Conservation (phyloP, 371 early-diverging fungal species). For the Chytridium lagenaria region DNA sequence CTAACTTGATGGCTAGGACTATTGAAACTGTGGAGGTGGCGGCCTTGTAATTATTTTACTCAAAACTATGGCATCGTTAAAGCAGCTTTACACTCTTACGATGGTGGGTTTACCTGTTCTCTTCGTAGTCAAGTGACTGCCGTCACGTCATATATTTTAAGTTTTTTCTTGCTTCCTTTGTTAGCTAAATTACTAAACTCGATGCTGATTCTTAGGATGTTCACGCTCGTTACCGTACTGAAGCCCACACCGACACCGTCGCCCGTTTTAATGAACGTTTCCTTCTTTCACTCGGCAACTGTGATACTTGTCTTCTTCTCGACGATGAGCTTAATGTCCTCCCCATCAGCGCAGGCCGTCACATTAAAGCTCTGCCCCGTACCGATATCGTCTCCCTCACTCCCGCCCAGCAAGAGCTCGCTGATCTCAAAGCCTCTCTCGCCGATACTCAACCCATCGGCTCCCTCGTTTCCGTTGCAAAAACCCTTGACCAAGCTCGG, state of each 20-base stretch:
- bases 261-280: slow-evolving; percentile 98
- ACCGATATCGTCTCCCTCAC: slow-evolving; percentile 54
- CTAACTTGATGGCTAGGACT: slow-evolving; percentile 96
- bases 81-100: slow-evolving; percentile 96
- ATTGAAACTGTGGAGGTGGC: slow-evolving; percentile 99
- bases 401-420: slow-evolving; percentile 75
- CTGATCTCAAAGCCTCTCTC: slow-evolving; percentile 79
- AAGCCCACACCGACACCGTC: slow-evolving; percentile 90
- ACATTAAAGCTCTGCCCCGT: slow-evolving; percentile 82
- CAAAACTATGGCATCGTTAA: slow-evolving; percentile 92
- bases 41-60: slow-evolving; percentile 95
- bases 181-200: too few relatives aligned
- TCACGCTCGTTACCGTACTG: slow-evolving; percentile 92
- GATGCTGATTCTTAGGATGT: slow-evolving; percentile 77
- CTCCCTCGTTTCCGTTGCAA: slow-evolving; percentile 76
- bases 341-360: slow-evolving; percentile 87
- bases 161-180: too few relatives aligned
- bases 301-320: slow-evolving; percentile 91
- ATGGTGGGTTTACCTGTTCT: slow-evolving; percentile 63
- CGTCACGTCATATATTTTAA: too few relatives aligned
- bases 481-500: slow-evolving; percentile 95
- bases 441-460: slow-evolving; percentile 89
- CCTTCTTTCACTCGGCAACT: slow-evolving; percentile 90
- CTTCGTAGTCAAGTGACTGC: too few relatives aligned
- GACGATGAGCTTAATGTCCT: slow-evolving; percentile 97